These are phyloP conservation scores for Arabidopsis thaliana DNA, from an alignment of 345 rosid species.

Conservation along the genomic window TAIR10.1 NC_003074.8:22574001-22574500, in stretches of 20 bases:
- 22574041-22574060: neutral
- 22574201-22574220: constrained; percentile 17
- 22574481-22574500: constrained; percentile 76
- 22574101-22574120: constrained; percentile 77
- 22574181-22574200: constrained; percentile 53
- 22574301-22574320: constrained; percentile 83
- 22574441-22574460: constrained; percentile 70
- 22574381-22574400: constrained; percentile 69
- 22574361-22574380: neutral
- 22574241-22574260: neutral
- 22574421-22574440: constrained; percentile 74
- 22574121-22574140: constrained; percentile 96
- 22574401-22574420: constrained; percentile 68
- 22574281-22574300: constrained; percentile 65
- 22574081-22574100: constrained; percentile 77
- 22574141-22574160: constrained; percentile 70
- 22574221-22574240: neutral
- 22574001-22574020: neutral
- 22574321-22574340: constrained; percentile 62
- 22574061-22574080: constrained; percentile 65
- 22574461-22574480: constrained; percentile 57
- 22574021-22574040: neutral
- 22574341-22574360: neutral
- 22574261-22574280: neutral
- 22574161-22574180: constrained; percentile 74